Conservation (phyloP, 2,329 filamentous ascomycete genomes). For the Coniochaeta pulveracea region DNA sequence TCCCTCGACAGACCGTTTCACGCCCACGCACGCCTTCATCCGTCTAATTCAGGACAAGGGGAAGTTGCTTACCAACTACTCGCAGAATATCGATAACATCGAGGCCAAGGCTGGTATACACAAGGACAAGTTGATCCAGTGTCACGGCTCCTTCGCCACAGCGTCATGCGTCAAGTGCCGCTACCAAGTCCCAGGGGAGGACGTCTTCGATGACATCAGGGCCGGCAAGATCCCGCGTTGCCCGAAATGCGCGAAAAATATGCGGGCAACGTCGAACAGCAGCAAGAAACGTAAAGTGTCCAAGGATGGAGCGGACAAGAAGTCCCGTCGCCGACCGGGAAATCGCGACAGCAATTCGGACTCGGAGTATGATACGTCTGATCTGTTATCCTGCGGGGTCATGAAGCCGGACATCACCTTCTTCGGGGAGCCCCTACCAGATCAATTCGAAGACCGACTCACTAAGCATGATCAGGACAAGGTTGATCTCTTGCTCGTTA, state of each 20-base stretch:
- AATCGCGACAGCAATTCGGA: conserved; percentile 31
- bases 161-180: conserved; percentile 80
- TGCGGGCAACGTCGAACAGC: conserved; percentile 36
- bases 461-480: conserved; percentile 69
- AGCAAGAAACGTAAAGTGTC: conserved; percentile 20
- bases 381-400: conserved; percentile 53
- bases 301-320: conserved; percentile 22
- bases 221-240: conserved; percentile 69
- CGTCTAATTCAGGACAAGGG: conserved; percentile 74
- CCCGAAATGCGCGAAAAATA: conserved; percentile 50
- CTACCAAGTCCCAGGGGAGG: conserved; percentile 60
- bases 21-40: conserved; percentile 92
- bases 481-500: conserved; percentile 86
- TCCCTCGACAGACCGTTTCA: conserved; percentile 67
- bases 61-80: conserved; percentile 93
- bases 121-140: conserved; percentile 79
- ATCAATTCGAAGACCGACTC: conserved; percentile 70
- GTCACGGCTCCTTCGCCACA: conserved; percentile 90
- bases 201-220: conserved; percentile 70
- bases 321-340: conserved; percentile 25
- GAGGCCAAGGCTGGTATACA: conserved; percentile 77
- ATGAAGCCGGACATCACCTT: conserved; percentile 99
- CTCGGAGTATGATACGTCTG: conserved; percentile 46
- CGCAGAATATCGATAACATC: conserved; percentile 97
- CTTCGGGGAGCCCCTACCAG: conserved; percentile 83